phyloP scores from a whole-genome alignment of 805 yeast species.

The Dipodascus geniculatus region DNA sequence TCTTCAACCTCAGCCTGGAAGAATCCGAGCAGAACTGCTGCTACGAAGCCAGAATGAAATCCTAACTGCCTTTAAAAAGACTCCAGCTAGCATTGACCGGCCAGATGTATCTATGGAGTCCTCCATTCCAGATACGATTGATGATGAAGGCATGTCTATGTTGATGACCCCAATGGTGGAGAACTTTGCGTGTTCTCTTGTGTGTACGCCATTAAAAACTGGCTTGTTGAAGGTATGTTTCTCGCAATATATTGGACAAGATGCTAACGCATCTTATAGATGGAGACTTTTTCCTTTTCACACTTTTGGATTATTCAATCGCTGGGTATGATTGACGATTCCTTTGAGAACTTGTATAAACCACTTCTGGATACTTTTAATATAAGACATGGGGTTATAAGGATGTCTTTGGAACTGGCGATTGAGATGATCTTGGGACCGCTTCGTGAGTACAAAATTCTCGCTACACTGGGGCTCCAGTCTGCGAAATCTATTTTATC shows the following conservation, averaged over 20 bases:
- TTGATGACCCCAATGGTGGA: background rate
- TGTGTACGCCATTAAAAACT: background rate
- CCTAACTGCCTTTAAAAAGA: background rate
- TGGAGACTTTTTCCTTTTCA: no score
- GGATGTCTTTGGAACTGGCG: background rate
- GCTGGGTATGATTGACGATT: background rate
- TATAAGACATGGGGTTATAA: no score
- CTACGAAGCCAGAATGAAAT: background rate
- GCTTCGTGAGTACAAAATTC: background rate
- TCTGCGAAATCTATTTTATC: background rate
- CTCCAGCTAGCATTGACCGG: no score
- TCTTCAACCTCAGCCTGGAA: conserved; percentile 2
- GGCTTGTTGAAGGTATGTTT: background rate
- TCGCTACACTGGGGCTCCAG: background rate
- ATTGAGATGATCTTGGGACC: background rate
- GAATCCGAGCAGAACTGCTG: background rate
- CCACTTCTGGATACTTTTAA: background rate
- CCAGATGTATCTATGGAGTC: no score
- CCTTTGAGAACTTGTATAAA: background rate
- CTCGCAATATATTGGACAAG: no score
- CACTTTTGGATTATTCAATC: background rate
- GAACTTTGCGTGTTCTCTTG: background rate
- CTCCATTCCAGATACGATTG: background rate
- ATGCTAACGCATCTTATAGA: no score
- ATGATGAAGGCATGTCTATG: background rate